These are phyloP conservation scores for Suhomyces terraborum DNA, from an alignment of 1,139 yeast species.

Conservation along the genomic window DNA sequence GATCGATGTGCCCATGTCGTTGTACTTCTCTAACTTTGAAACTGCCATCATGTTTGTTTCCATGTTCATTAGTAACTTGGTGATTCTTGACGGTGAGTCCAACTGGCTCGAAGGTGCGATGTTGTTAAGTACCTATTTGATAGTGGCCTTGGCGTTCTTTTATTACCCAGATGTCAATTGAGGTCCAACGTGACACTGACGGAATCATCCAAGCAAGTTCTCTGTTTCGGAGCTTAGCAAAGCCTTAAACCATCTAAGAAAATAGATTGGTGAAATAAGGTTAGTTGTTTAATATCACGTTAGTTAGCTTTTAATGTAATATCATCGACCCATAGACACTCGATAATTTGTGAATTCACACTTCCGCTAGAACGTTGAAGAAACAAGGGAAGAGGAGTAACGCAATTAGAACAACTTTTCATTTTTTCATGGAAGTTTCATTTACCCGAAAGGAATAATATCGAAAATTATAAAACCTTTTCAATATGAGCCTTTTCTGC, in stretches of 20 bases:
- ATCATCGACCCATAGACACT: not conserved
- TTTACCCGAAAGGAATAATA: too few species aligned
- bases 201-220: too few species aligned
- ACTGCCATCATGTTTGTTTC: conserved; percentile 88
- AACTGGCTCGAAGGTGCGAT: conserved; percentile 97
- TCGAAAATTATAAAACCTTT: too few species aligned
- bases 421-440: too few species aligned
- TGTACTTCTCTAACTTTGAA: conserved; percentile 90
- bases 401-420: too few species aligned
- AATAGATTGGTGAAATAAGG: not conserved
- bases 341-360: not conserved
- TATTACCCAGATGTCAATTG: conserved; percentile 60
- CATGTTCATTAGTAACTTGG: conserved; percentile 82
- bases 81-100: conserved; percentile 89
- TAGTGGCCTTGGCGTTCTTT: conserved; percentile 86
- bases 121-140: conserved; percentile 81
- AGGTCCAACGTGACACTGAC: too few species aligned
- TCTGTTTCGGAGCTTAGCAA: not conserved
- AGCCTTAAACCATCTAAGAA: not conserved
- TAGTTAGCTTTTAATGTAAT: not conserved
- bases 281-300: not conserved
- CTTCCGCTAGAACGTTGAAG: too few species aligned
- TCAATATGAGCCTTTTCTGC: too few species aligned
- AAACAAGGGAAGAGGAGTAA: not conserved
- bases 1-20: conserved; percentile 87